Evolutionary conservation across 306 rosid species (phyloP).

Genomic region (Argentina anserina): DNA sequence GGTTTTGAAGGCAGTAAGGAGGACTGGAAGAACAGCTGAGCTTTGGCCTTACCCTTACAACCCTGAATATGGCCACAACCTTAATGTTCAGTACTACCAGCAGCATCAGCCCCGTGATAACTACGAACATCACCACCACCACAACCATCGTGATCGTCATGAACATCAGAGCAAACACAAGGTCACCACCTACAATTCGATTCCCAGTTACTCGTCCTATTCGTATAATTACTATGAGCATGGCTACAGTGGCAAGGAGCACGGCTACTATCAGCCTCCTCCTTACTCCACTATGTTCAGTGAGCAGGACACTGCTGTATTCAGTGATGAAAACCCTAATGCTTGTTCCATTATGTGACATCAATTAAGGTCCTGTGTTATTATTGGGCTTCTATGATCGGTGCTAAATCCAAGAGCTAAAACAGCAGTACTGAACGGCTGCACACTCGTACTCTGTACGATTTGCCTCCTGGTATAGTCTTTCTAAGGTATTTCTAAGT

Average conservation of each 20-base stretch:
- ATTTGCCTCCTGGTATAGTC: neutral
- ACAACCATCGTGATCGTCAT: neutral
- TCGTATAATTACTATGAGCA: conserved; percentile 43
- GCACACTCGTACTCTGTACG: neutral
- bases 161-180: neutral
- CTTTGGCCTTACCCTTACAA: conserved; percentile 71
- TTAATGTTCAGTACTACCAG: conserved; percentile 13
- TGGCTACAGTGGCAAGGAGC: conserved; percentile 30
- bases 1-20: conserved; percentile 53
- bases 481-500: neutral
- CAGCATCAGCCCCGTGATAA: conserved; percentile 12
- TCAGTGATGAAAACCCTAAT: conserved; percentile 72
- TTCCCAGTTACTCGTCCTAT: conserved; percentile 21
- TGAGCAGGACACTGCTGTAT: conserved; percentile 40
- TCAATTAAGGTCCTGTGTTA: too few relatives aligned
- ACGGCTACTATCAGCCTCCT: conserved; percentile 40
- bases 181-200: conserved; percentile 13
- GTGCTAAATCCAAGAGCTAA: too few relatives aligned
- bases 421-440: neutral
- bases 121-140: neutral
- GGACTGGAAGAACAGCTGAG: conserved; percentile 62
- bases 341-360: conserved; percentile 66
- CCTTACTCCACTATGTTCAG: conserved; percentile 37
- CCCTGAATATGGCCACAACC: conserved; percentile 39
- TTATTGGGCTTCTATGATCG: too few relatives aligned